These are phyloP conservation scores for Aspergillus persii DNA, from an alignment of 2,329 filamentous ascomycete species.

Conservation along the genomic window DNA sequence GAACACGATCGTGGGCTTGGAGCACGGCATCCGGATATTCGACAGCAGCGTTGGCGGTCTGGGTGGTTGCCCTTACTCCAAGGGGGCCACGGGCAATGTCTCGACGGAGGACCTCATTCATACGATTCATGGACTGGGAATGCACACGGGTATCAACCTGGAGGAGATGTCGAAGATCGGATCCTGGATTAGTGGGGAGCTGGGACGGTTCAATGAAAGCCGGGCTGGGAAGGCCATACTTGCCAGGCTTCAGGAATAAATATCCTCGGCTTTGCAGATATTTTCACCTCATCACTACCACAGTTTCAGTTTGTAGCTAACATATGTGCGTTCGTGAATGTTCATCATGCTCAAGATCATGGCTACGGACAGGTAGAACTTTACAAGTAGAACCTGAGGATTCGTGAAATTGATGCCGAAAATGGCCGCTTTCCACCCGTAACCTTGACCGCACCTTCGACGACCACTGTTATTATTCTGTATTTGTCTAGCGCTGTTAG, in stretches of 20 bases:
- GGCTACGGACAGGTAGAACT: no score
- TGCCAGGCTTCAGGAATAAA: conserved; percentile 19
- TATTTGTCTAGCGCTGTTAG: no score
- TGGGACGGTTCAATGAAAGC: conserved; percentile 53
- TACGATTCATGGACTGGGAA: conserved; percentile 58
- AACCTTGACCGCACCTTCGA: no score
- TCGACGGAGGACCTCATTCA: conserved; percentile 64
- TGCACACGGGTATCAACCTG: conserved; percentile 58
- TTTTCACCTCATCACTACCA: not conserved
- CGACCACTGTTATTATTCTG: no score
- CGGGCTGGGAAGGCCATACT: conserved; percentile 54
- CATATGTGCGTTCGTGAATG: no score
- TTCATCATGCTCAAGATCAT: no score
- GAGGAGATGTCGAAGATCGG: conserved; percentile 57
- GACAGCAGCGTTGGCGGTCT: conserved; percentile 63
- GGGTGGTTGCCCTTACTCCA: conserved; percentile 64
- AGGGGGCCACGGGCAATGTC: conserved; percentile 65
- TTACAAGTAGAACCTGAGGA: no score
- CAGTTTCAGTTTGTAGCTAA: not conserved
- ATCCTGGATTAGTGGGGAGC: conserved; percentile 54
- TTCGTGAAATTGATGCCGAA: no score
- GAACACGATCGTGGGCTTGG: conserved; percentile 61
- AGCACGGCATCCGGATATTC: conserved; percentile 63
- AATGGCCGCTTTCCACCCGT: no score
- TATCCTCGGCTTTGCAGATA: not conserved